These are phyloP conservation scores for Wickerhamomyces ciferrii DNA, from an alignment of 805 yeast species.

Conservation along the genomic window DNA sequence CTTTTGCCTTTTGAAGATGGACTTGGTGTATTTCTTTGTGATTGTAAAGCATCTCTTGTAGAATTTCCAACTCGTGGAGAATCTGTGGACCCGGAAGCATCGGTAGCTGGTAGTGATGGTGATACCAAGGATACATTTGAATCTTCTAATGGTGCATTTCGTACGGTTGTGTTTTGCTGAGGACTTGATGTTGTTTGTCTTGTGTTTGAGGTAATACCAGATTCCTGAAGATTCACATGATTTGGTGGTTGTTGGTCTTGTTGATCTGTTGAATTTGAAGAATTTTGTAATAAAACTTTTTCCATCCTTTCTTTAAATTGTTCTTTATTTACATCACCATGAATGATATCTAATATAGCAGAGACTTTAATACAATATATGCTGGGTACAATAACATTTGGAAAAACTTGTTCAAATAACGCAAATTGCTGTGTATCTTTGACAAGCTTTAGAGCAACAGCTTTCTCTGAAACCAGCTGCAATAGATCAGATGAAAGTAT, in stretches of 20 bases:
- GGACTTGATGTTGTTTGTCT: background rate
- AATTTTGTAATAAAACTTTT: slow-evolving; percentile 5
- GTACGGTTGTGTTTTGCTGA: background rate
- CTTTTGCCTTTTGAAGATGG: slow-evolving; percentile 2
- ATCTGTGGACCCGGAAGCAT: slow-evolving; percentile 4
- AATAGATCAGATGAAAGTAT: slow-evolving; percentile 10
- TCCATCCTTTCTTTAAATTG: slow-evolving; percentile 24
- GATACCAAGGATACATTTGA: background rate
- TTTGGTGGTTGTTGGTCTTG: background rate
- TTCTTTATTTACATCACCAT: slow-evolving; percentile 24
- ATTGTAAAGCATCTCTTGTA: slow-evolving; percentile 3
- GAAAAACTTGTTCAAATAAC: slow-evolving; percentile 52
- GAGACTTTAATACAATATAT: slow-evolving; percentile 49
- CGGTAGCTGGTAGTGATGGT: background rate
- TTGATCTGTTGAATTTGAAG: background rate
- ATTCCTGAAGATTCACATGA: background rate
- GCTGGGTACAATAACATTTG: slow-evolving; percentile 46
- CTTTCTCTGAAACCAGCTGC: slow-evolving; percentile 17
- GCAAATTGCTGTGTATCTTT: slow-evolving; percentile 38
- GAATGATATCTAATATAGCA: slow-evolving; percentile 36
- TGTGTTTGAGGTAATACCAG: background rate
- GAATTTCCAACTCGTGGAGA: background rate
- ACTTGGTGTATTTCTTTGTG: slow-evolving; percentile 3
- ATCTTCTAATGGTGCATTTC: background rate
- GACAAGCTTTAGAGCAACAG: slow-evolving; percentile 36